Conservation (phyloP, 148 eudicot species). For the Beta vulgaris region DNA sequence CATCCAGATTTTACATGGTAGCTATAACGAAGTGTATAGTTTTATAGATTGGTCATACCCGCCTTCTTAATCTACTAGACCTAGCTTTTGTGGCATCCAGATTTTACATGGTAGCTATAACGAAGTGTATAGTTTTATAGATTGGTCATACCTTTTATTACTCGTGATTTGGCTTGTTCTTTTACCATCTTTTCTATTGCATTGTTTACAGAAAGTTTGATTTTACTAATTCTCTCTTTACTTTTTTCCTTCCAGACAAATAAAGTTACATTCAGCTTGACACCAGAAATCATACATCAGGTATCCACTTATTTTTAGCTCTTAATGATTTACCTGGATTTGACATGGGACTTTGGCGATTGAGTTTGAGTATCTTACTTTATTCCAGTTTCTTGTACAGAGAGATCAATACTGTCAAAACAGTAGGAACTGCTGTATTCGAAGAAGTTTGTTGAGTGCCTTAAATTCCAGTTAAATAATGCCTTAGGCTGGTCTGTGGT, state of each 20-base stretch:
- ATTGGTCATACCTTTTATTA: not conserved
- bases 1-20: not conserved
- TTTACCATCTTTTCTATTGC: not conserved
- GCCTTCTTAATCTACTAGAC: not conserved
- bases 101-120: not conserved
- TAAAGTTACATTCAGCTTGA: constrained; percentile 85
- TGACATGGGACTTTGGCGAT: not conserved
- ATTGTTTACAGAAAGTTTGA: not conserved
- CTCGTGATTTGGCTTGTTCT: not conserved
- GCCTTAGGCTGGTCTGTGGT: not conserved
- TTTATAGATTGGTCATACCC: not conserved
- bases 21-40: not conserved
- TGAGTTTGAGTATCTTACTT: too few relatives aligned
- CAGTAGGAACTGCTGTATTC: not conserved
- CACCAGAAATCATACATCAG: constrained; percentile 97
- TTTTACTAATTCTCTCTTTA: constrained; percentile 13
- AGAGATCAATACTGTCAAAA: not conserved
- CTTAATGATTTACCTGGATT: not conserved
- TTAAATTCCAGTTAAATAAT: not conserved
- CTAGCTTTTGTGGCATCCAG: not conserved
- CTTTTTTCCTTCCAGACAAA: constrained; percentile 61
- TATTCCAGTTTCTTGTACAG: not conserved
- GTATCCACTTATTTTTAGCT: constrained; percentile 29
- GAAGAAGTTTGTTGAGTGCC: not conserved
- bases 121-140: not conserved